Evolutionary conservation across 257 asterid genomes (phyloP), one percentile per base, ranked within the genome.

Genomic region (Verbena officinalis): DNA sequence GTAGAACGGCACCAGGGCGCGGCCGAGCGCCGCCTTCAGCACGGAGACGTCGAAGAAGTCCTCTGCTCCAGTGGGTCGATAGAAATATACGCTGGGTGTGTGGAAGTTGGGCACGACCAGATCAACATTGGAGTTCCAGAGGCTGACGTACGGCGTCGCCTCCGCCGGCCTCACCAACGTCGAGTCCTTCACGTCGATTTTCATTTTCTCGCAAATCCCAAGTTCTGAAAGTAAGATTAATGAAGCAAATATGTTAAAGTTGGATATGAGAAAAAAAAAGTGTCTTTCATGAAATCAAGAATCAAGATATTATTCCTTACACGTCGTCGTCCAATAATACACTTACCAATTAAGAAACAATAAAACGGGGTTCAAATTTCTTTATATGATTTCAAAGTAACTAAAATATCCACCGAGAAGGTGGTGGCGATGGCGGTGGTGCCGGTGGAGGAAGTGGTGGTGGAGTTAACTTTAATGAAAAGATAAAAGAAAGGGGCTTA

Each of bases 81-180:
- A 90, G 75, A 93, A 90, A 68, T 93, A 93, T 12, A 93, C 99
- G 75, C 99, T 90, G 0, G 99, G 99, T 1, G 98, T 90, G 80
- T 93, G 99, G 83, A 93, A 93, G 51, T 93, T 93, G 1, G 99
- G 99, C 14, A 93, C 99, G 51, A 93, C 99, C 70, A 93, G 57
- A 65, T 93, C 99, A 8, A 93, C 95, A 87, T 90, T 90, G 43
- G 99, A 90, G 79, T 93, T 93, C 99, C 99, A 93, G 20, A 93
- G 83, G 64, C 75, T 72, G 65, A 70, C 54, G 54, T 44, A 4
- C 39, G 96, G 96, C 66, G 87, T 87, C 75, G 76, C 84, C 76
- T 72, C 70, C 44, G 89, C 82, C 23, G 99, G 99, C 71, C 73
- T 56, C 72, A 93, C 99, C 86, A 93, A 55, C 64, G 86, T 80